Evolutionary conservation across 805 yeast species (phyloP).

Genomic region (Cyberlindnera lachancei): DNA sequence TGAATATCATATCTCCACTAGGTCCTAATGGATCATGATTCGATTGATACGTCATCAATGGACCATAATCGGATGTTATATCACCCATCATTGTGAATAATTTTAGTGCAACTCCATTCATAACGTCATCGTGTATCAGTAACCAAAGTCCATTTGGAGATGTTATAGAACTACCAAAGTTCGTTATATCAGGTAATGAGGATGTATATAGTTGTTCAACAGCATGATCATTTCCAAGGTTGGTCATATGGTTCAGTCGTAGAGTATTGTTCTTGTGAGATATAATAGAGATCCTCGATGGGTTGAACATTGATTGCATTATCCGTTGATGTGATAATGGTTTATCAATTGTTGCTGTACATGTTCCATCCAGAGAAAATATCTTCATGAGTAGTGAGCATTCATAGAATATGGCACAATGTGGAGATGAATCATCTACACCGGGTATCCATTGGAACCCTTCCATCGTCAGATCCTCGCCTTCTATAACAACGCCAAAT

Average conservation of each 20-base stretch:
- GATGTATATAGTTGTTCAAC: too few relatives aligned
- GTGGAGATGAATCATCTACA: too few relatives aligned
- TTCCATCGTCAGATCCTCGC: slow-evolving; percentile 14
- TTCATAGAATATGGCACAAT: slow-evolving; percentile 9
- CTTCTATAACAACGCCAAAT: slow-evolving; percentile 10
- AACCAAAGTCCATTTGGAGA: slow-evolving; percentile 12
- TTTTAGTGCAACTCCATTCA: slow-evolving; percentile 1
- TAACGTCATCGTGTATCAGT: too few relatives aligned
- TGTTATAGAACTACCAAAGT: background rate
- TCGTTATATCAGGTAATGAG: slow-evolving; percentile 2
- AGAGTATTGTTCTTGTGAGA: too few relatives aligned
- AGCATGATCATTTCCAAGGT: too few relatives aligned
- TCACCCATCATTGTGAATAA: slow-evolving; percentile 11
- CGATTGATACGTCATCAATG: slow-evolving; percentile 4
- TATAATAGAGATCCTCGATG: too few relatives aligned
- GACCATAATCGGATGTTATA: background rate
- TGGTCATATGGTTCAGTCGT: too few relatives aligned
- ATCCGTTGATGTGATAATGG: too few relatives aligned
- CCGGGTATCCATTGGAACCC: too few relatives aligned
- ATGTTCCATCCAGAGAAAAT: slow-evolving; percentile 15
- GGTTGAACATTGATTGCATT: too few relatives aligned
- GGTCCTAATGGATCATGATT: slow-evolving; percentile 9
- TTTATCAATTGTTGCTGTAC: too few relatives aligned
- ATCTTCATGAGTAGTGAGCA: slow-evolving; percentile 7
- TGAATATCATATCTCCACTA: slow-evolving; percentile 4